phyloP scores from a whole-genome alignment of 1,284 basidiomycete genomes.

The Leccinum colubrinum region DNA sequence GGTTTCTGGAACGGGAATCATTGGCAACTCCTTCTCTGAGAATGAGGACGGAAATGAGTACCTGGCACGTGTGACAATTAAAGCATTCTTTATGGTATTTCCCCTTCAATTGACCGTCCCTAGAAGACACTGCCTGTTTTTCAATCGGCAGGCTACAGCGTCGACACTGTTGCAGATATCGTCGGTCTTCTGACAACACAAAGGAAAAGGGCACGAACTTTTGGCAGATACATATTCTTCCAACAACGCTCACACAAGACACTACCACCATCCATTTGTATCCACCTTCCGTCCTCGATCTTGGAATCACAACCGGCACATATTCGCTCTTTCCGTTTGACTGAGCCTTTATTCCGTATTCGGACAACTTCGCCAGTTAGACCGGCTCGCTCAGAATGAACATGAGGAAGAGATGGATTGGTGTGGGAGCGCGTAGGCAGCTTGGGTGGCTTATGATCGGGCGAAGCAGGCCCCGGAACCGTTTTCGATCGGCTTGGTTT shows the following conservation, averaged over 20 bases:
- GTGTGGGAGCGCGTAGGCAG: constrained; percentile 56
- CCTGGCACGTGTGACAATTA: constrained; percentile 79
- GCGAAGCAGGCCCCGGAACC: constrained; percentile 41
- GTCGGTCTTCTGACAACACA: constrained; percentile 2
- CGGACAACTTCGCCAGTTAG: constrained; percentile 23
- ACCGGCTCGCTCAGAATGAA: constrained; percentile 29
- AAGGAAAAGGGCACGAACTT: constrained; percentile 45
- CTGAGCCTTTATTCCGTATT: constrained; percentile 25
- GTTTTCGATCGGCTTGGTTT: constrained; percentile 45
- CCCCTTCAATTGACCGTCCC: constrained; percentile 89
- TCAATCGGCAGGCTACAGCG: constrained; percentile 83
- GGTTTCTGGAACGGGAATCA: constrained; percentile 54
- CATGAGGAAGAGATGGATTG: constrained; percentile 40
- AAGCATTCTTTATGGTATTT: constrained; percentile 92
- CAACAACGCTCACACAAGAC: constrained; percentile 85
- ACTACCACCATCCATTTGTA: constrained; percentile 71
- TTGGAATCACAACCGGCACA: constrained; percentile 68
- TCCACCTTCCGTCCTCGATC: constrained; percentile 81
- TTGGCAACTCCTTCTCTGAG: constrained; percentile 3
- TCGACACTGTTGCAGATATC: constrained; percentile 58
- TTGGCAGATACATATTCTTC: constrained; percentile 93
- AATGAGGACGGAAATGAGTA: constrained; percentile 34
- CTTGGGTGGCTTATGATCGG: constrained; percentile 46
- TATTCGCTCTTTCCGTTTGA: constrained; percentile 32
- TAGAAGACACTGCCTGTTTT: constrained; percentile 85